These are phyloP conservation scores for Gryganskiella cystojenkinii DNA, from an alignment of 192 early-diverging fungal genomes.

Conservation along the genomic window DNA sequence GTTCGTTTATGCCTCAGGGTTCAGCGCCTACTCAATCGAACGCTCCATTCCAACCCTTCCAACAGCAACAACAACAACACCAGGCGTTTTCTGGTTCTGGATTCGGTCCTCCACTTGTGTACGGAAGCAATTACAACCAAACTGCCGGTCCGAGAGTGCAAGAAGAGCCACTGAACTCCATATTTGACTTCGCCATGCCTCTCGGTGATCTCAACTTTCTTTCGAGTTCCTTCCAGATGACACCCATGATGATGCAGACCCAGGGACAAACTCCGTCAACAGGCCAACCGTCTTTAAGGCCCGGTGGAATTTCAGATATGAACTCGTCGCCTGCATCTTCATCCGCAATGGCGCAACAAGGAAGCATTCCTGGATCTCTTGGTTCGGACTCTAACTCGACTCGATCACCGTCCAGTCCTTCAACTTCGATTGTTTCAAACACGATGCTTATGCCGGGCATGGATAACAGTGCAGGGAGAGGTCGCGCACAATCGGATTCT, in stretches of 20 bases:
- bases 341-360: not conserved
- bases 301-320: not conserved
- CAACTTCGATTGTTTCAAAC: not conserved
- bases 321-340: not conserved
- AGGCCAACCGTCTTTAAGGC: not conserved
- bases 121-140: slow-evolving; percentile 23
- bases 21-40: slow-evolving; percentile 2
- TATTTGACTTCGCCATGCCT: slow-evolving; percentile 52
- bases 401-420: not conserved
- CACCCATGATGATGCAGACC: slow-evolving; percentile 28
- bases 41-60: not conserved
- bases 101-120: slow-evolving; percentile 29
- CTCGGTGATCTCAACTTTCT: slow-evolving; percentile 41
- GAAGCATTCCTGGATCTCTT: not conserved
- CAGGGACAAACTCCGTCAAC: not conserved
- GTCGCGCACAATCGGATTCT: not conserved
- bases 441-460: not conserved
- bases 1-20: not conserved
- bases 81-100: slow-evolving; percentile 11
- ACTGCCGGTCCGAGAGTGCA: slow-evolving; percentile 1
- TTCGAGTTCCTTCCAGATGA: slow-evolving; percentile 45
- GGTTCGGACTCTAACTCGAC: not conserved
- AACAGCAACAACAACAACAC: slow-evolving; percentile 19
- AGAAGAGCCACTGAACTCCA: slow-evolving; percentile 25
- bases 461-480: not conserved